Base-by-base conservation (phyloP, 441 rosid species). In the Manihot esculenta region DNA sequence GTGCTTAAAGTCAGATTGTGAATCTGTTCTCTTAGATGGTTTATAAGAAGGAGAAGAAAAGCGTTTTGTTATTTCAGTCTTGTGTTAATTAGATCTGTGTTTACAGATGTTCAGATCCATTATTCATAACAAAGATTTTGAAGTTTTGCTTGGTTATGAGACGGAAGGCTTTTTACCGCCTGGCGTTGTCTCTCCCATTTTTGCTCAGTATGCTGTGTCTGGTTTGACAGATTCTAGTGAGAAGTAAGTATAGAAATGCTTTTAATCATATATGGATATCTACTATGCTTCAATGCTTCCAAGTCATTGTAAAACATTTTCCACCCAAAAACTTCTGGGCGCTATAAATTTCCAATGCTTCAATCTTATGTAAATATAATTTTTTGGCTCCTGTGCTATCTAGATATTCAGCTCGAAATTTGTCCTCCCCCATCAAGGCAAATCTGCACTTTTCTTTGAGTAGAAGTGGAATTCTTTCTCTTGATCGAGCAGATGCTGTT, bases 391-490 rank as follows among this genome's bases (percentile, higher is more conserved):
- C 27, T 54, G 68, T 63, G 21, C 51, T 54, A 51, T 76, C 71
- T 82, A 93, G 99, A 82, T 91, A 93, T 79, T 88, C 97, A 68
- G 87, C 92, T 60, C 85, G 93, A 72, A 95, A 93, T 82, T 74
- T 96, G 74, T 96, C 99, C 55, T 83, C 98, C n/a, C 98, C 98
- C 54, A 86, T 93, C 84, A 93, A 96, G 80, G 82, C 99, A 81
- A 93, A 77, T 80, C 74, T 96, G 76, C 99, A 96, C 80, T 96
- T 91, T 80, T 91, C 93, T 80, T 91, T 96, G 61, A 90, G 97
- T 82, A 83, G 94, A 82, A 93, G 97, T 80, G 99, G 98, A 67
- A 75, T 96, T 82, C 84, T 96, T 67, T 87, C 86, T 69, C 83
- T 96, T 80, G 98, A 96, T 80, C 87, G 97, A 57, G 97, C 93